Evolutionary conservation across 2,329 filamentous ascomycete genomes (phyloP).

Genomic region (Diaporthe amygdali): DNA sequence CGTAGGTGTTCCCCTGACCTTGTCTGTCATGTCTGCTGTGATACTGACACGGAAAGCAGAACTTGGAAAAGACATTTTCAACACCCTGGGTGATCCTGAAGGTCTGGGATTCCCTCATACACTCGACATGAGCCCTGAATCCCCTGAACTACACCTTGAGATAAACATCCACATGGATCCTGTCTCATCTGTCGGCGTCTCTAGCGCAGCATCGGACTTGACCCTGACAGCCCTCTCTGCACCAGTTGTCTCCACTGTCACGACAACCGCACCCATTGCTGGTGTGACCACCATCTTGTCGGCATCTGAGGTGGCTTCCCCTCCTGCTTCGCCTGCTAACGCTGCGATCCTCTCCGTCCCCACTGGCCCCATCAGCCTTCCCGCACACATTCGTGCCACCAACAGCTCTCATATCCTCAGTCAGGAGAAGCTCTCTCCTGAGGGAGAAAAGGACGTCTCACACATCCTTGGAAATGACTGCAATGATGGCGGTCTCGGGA

Average conservation of each 20-base stretch:
- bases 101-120: conserved; percentile 14
- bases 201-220: background rate
- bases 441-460: conserved; percentile 13
- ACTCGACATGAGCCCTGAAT: background rate
- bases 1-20: background rate
- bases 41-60: background rate
- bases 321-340: conserved; percentile 11
- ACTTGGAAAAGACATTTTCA: background rate
- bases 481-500: conserved; percentile 14
- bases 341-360: conserved; percentile 9
- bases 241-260: background rate
- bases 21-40: no score
- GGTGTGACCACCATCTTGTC: background rate
- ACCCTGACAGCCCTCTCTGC: conserved; percentile 1
- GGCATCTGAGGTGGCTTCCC: background rate
- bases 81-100: background rate
- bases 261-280: background rate
- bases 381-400: background rate
- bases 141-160: conserved; percentile 18
- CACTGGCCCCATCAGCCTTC: background rate
- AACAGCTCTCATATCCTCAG: background rate
- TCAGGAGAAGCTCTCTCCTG: conserved; percentile 10
- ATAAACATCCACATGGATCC: conserved; percentile 22
- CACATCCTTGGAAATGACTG: conserved; percentile 2
- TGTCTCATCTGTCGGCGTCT: background rate